These are phyloP conservation scores for Ramaria sp. DNA, from an alignment of 768 basidiomycete genomes.

Conservation along the genomic window DNA sequence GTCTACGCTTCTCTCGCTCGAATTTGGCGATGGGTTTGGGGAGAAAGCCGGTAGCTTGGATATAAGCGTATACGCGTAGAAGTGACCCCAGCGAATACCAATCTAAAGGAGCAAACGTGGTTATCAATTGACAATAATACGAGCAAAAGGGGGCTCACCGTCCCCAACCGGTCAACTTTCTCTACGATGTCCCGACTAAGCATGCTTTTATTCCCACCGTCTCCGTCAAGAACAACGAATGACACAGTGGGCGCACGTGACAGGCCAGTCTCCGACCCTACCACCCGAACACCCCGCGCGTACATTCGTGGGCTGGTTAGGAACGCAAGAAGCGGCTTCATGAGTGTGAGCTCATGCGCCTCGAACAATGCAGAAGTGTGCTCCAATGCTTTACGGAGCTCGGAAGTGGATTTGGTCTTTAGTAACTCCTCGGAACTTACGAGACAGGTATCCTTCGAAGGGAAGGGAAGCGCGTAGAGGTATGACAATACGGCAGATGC, in stretches of 20 bases:
- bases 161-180: slow-evolving; percentile 51
- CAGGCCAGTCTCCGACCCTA: slow-evolving; percentile 41
- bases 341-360: slow-evolving; percentile 47
- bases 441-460: slow-evolving; percentile 7
- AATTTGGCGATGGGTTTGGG: not conserved
- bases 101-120: slow-evolving; percentile 32
- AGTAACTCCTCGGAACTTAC: slow-evolving; percentile 15
- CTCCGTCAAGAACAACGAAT: slow-evolving; percentile 44
- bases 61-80: slow-evolving; percentile 62
- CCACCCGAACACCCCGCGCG: slow-evolving; percentile 52
- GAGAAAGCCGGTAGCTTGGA: slow-evolving; percentile 41
- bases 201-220: slow-evolving; percentile 37
- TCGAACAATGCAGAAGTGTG: slow-evolving; percentile 49
- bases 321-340: slow-evolving; percentile 44
- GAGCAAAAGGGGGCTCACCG: slow-evolving; percentile 30
- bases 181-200: slow-evolving; percentile 54
- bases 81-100: slow-evolving; percentile 71
- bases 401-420: slow-evolving; percentile 7
- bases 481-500: slow-evolving; percentile 52
- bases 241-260: slow-evolving; percentile 56
- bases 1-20: slow-evolving; percentile 26
- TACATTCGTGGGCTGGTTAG: slow-evolving; percentile 38
- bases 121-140: not conserved
- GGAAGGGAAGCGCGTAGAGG: slow-evolving; percentile 46
- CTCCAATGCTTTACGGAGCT: slow-evolving; percentile 21